These are phyloP conservation scores for Fusarium poae DNA, from an alignment of 2,329 filamentous ascomycete species.

Conservation along the genomic window DNA sequence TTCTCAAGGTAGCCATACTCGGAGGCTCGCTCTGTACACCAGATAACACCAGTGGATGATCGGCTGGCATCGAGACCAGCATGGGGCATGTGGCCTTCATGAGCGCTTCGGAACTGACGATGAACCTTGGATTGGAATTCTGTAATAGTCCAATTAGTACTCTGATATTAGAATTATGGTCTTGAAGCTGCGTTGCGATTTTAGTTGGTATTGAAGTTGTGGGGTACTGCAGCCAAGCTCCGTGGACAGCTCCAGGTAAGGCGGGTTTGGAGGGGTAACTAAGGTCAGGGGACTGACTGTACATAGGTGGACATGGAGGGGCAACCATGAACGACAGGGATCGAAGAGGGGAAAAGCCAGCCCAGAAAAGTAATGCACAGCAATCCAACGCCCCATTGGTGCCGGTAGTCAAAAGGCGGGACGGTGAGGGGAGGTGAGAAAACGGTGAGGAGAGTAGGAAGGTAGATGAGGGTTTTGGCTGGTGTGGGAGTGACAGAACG, in stretches of 20 bases:
- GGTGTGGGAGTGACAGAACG: not conserved
- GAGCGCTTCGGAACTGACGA: slow-evolving; percentile 87
- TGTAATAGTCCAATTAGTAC: slow-evolving; percentile 52
- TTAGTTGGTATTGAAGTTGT: slow-evolving; percentile 39
- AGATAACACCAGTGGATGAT: slow-evolving; percentile 93
- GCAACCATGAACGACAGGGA: slow-evolving; percentile 20
- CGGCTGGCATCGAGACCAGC: slow-evolving; percentile 90
- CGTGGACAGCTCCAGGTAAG: slow-evolving; percentile 16
- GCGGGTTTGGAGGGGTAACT: slow-evolving; percentile 38
- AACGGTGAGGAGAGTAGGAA: slow-evolving; percentile 26
- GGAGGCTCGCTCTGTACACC: slow-evolving; percentile 88
- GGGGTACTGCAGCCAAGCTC: slow-evolving; percentile 29
- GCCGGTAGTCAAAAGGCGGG: slow-evolving; percentile 37
- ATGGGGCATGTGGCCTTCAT: slow-evolving; percentile 91
- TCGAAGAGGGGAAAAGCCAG: slow-evolving; percentile 21
- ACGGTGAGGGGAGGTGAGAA: slow-evolving; percentile 43
- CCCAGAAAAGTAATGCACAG: slow-evolving; percentile 6
- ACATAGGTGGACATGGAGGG: slow-evolving; percentile 24
- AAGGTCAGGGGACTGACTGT: not conserved
- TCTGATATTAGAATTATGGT: not conserved
- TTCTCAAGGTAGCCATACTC: slow-evolving; percentile 91
- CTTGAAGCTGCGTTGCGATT: slow-evolving; percentile 4
- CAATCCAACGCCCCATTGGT: slow-evolving; percentile 28
- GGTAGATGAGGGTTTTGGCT: slow-evolving; percentile 15
- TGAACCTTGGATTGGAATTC: slow-evolving; percentile 88